These are phyloP conservation scores for Mycena galericulata DNA, from an alignment of 768 basidiomycete species.

Conservation along the genomic window DNA sequence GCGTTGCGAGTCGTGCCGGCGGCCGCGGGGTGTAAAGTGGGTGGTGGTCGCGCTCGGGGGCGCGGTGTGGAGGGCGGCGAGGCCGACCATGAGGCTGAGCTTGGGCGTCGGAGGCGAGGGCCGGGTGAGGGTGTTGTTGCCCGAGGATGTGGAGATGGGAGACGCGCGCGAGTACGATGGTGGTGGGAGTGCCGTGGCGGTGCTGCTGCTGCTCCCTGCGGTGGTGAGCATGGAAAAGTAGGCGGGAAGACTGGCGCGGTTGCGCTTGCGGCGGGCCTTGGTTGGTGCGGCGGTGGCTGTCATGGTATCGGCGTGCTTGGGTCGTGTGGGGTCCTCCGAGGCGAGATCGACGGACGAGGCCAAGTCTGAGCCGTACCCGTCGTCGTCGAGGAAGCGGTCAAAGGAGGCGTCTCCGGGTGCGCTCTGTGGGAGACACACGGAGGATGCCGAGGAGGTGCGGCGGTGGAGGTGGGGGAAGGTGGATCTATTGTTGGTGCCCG, in stretches of 20 bases:
- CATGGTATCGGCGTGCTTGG: constrained; percentile 39
- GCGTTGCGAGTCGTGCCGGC: constrained; percentile 57
- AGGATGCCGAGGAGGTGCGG: constrained; percentile 62
- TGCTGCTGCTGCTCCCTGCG: constrained; percentile 45
- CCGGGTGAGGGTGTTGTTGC: constrained; percentile 55
- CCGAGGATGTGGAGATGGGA: constrained; percentile 61
- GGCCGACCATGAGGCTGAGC: constrained; percentile 48
- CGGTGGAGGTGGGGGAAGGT: constrained; percentile 68
- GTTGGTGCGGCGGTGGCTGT: constrained; percentile 43
- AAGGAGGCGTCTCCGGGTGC: constrained; percentile 54
- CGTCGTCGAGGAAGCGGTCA: constrained; percentile 55
- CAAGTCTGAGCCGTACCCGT: constrained; percentile 53
- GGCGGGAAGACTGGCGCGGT: constrained; percentile 79
- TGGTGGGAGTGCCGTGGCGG: not conserved
- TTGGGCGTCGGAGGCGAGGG: constrained; percentile 75
- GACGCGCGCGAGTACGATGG: constrained; percentile 46
- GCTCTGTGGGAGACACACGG: constrained; percentile 56
- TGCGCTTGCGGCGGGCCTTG: constrained; percentile 65
- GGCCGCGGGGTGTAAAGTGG: constrained; percentile 62
- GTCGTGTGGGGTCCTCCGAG: constrained; percentile 40
- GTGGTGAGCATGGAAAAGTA: constrained; percentile 81
- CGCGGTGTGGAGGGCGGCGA: constrained; percentile 38
- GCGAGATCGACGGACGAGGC: constrained; percentile 46
- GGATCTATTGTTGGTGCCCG: constrained; percentile 76
- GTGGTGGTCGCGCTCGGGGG: constrained; percentile 46